Conservation (phyloP, 2,329 filamentous ascomycete species). For the Hypocreales sp. region DNA sequence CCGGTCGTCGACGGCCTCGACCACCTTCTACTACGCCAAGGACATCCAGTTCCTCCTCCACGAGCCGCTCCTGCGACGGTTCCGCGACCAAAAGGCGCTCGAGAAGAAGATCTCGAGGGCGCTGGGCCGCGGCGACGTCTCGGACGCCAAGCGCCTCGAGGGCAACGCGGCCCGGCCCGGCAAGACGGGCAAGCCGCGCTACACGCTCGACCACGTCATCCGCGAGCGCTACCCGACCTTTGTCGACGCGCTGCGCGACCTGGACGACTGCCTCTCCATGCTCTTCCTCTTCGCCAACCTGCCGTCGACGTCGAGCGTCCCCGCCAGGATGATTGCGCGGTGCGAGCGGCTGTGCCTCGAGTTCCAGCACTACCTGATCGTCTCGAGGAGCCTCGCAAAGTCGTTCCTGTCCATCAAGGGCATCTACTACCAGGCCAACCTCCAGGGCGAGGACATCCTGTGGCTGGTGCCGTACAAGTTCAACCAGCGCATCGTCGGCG, state of each 20-base stretch:
- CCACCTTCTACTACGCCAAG: conserved; percentile 84
- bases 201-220: conserved; percentile 92
- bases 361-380: conserved; percentile 95
- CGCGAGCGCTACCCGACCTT: conserved; percentile 98
- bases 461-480: conserved; percentile 98
- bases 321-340: conserved; percentile 86
- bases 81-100: conserved; percentile 91
- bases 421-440: conserved; percentile 97
- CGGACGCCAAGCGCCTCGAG: conserved; percentile 78
- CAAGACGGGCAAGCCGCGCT: conserved; percentile 75
- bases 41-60: conserved; percentile 98
- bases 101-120: conserved; percentile 96
- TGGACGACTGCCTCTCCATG: conserved; percentile 94
- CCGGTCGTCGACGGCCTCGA: conserved; percentile 77
- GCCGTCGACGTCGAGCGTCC: conserved; percentile 76
- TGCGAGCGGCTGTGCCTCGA: conserved; percentile 89
- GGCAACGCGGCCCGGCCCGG: conserved; percentile 74
- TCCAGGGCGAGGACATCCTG: conserved; percentile 90
- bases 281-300: conserved; percentile 96
- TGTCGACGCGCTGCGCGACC: conserved; percentile 78
- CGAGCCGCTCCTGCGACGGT: conserved; percentile 85
- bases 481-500: conserved; percentile 83
- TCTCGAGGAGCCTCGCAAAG: conserved; percentile 80
- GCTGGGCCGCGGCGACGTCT: conserved; percentile 78
- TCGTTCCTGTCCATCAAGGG: conserved; percentile 98